Evolutionary conservation across 1,284 basidiomycete genomes (phyloP), one percentile per base, ranked within the genome.

Genomic region (Trametes sp.): DNA sequence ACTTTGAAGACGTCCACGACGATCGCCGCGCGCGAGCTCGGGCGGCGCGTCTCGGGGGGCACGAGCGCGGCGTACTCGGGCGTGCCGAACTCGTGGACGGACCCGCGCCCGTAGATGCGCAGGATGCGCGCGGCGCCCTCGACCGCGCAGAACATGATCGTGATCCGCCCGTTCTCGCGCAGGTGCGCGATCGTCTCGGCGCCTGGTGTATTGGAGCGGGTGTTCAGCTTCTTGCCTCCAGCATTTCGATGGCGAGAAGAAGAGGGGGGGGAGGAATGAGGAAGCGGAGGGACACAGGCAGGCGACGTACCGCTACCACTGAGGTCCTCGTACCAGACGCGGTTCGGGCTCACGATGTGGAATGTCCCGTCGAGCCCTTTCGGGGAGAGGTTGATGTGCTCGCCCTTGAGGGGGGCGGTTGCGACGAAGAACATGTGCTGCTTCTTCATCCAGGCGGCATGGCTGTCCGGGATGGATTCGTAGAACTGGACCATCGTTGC

Each of bases 391-490:
- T 87, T 87, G 68, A 87, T 74, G 57, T 86, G 86, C 2, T 76
- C 74, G 3, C 64, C 68, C n/a, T 70, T 75, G 2, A 87, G 75
- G 11, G 86, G 85, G 1, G 86, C 83, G 0, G 84, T 82, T 0
- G 85, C 85, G 10, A 87, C 85, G 75, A 80, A 87, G 73, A 87
- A 87, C 62, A 85, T 72, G 26, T 82, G 72, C 69, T 87, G 85
- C 63, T 79, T 74, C 54, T 75, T 65, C 59, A 85, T 80, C 85
- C 84, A 87, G 57, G 78, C 71, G 52, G 83, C 67, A 53, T 82
- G 66, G 54, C 75, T 71, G 3, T 76, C 70, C 0, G 84, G 84
- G 45, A 86, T 84, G 9, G 76, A 74, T 61, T 84, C 79, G 70
- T 76, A 83, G 68, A 79, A 81, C 52, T 82, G 73, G 53, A 74